Evolutionary conservation across 73 alveolate species (phyloP).

Genomic region (Stentor coeruleus): DNA sequence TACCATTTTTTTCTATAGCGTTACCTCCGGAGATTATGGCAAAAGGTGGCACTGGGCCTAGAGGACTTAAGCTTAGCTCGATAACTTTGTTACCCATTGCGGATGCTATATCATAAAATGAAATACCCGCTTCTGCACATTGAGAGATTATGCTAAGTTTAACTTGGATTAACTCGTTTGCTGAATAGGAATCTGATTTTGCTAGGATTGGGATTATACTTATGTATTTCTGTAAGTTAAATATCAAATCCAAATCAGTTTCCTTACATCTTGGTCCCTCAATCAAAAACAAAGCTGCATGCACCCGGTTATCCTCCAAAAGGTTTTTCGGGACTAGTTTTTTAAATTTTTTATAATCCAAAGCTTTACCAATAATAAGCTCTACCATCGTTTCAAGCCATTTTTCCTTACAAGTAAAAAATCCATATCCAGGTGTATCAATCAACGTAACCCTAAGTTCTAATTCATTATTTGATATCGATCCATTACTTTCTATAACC

Average conservation of each 20-base stretch:
- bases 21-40: not conserved
- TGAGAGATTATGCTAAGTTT: not conserved
- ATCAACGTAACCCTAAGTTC: not conserved
- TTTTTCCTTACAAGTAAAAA: not conserved
- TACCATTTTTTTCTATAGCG: not conserved
- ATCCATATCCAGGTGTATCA: conserved; percentile 18
- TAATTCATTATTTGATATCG: not conserved
- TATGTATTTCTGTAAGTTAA: not conserved
- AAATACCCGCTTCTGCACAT: not conserved
- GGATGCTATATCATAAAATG: not conserved
- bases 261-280: conserved; percentile 27
- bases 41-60: conserved; percentile 10
- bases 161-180: not conserved
- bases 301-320: not conserved
- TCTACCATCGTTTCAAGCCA: not conserved
- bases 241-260: not conserved
- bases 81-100: too few species aligned
- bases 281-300: not conserved
- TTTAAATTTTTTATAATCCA: not conserved
- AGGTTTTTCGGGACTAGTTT: not conserved
- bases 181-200: not conserved
- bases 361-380: not conserved
- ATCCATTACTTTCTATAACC: not conserved
- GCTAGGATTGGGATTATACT: not conserved
- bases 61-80: not conserved